Percentiles rank a stretch among this genome's conserved stretches.
Conservation (phyloP, 148 eudicot genomes). For the Rhododendron molle region DNA sequence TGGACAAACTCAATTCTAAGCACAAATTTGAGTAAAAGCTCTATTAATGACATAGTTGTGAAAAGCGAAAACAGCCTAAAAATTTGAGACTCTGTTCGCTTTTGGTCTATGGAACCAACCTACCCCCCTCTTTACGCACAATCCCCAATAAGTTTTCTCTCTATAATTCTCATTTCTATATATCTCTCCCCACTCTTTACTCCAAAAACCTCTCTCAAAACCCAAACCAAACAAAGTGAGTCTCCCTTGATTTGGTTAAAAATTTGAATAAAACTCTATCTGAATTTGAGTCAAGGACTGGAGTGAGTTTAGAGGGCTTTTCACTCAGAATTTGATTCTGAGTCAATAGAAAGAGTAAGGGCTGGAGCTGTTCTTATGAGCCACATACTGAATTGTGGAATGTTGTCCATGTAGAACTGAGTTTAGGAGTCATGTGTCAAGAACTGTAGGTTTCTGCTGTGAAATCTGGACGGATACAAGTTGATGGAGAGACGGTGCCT, state of each 20-base stretch:
- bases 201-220: no score
- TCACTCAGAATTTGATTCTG: not conserved
- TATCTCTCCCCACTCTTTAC: no score
- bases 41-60: not conserved
- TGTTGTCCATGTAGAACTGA: not conserved
- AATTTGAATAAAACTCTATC: not conserved
- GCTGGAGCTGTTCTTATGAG: not conserved
- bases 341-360: not conserved
- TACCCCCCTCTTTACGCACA: no score
- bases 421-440: slow-evolving; percentile 9
- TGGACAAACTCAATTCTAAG: not conserved
- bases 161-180: no score
- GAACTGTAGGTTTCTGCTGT: slow-evolving; percentile 74
- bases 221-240: no score
- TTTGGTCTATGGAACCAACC: no score
- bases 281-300: not conserved
- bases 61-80: not conserved
- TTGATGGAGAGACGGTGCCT: slow-evolving; percentile 75
- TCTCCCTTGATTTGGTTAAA: not conserved
- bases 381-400: not conserved
- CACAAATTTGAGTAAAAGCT: not conserved
- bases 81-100: not conserved
- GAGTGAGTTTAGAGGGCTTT: not conserved
- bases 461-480: slow-evolving; percentile 91
- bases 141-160: no score